phyloP scores from a whole-genome alignment of 2,329 filamentous ascomycete genomes.

The Paecilomyces fulvus region DNA sequence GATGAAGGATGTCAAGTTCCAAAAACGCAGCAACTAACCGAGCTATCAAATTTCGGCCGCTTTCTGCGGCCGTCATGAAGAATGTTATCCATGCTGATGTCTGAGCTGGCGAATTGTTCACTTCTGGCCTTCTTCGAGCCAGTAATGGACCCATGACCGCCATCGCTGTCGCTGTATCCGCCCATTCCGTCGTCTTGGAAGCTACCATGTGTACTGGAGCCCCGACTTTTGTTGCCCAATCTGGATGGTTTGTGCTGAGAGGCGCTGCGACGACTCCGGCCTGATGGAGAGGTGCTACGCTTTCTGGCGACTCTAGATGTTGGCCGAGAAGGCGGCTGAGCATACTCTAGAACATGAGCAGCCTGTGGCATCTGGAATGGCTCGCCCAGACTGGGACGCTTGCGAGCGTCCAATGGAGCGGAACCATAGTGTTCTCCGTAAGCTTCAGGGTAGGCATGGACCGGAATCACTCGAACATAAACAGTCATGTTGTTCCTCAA shows the following conservation, averaged over 20 bases:
- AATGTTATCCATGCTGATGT: conserved; percentile 97
- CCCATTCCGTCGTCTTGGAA: conserved; percentile 62
- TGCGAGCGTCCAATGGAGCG: conserved; percentile 44
- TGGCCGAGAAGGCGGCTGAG: conserved; percentile 57
- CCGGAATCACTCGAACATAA: conserved; percentile 73
- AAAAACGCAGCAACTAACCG: conserved; percentile 56
- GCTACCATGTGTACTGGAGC: conserved; percentile 50
- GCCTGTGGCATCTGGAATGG: conserved; percentile 55
- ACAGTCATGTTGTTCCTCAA: conserved; percentile 87
- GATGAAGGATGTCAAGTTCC: conserved; percentile 14
- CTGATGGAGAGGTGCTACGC: conserved; percentile 69
- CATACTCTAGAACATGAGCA: conserved; percentile 45
- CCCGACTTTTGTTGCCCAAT: conserved; percentile 58
- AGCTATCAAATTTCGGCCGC: conserved; percentile 90
- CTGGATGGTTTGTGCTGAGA: conserved; percentile 68
- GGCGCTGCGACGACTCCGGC: conserved; percentile 64
- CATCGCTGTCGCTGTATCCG: conserved; percentile 82
- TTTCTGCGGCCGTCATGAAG: conserved; percentile 94
- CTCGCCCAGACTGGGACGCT: conserved; percentile 53
- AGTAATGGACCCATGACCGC: conserved; percentile 62
- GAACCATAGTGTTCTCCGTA: conserved; percentile 37
- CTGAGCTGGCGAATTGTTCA: conserved; percentile 84
- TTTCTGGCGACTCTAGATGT: conserved; percentile 62
- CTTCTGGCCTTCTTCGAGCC: conserved; percentile 66
- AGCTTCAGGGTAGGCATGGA: conserved; percentile 44